Conservation (phyloP, 352 stramenopile genomes). For the Phytophthora rubi region DNA sequence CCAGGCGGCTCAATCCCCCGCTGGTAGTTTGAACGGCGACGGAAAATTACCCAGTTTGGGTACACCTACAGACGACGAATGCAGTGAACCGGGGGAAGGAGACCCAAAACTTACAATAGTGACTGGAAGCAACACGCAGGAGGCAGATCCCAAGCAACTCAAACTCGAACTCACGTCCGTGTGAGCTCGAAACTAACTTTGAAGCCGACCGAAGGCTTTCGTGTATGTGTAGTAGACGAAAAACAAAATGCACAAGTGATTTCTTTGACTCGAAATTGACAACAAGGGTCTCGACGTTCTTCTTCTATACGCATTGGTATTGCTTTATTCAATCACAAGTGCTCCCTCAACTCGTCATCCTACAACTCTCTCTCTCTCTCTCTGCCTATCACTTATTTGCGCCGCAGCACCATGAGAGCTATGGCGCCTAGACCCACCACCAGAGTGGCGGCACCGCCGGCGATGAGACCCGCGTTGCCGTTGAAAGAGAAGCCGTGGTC, state of each 20-base stretch:
- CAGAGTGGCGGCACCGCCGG: conserved; percentile 42
- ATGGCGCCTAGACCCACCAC: conserved; percentile 57
- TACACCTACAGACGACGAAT: conserved; percentile 44
- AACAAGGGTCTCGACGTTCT: conserved; percentile 6
- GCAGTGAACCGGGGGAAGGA: conserved; percentile 31
- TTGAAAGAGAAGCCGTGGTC: conserved; percentile 21
- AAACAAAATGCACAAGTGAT: background rate
- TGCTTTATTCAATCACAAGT: conserved; percentile 35
- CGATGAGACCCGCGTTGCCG: conserved; percentile 40
- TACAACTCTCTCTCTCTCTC: conserved; percentile 18
- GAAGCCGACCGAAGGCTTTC: background rate
- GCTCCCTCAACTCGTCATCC: conserved; percentile 13
- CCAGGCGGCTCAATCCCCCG: conserved; percentile 39
- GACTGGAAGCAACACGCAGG: conserved; percentile 19
- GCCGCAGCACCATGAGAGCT: conserved; percentile 64
- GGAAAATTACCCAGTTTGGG: conserved; percentile 38
- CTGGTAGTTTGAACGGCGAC: conserved; percentile 25
- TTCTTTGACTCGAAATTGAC: conserved; percentile 6
- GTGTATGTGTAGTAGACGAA: conserved; percentile 19
- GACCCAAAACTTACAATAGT: conserved; percentile 31
- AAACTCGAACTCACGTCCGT: conserved; percentile 34
- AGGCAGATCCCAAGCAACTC: conserved; percentile 20
- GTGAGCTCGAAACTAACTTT: conserved; percentile 1
- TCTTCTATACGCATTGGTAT: conserved; percentile 32
- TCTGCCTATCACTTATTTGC: conserved; percentile 51